Evolutionary conservation across 768 basidiomycete species (phyloP).

Genomic region (Tremella yokohamensis): DNA sequence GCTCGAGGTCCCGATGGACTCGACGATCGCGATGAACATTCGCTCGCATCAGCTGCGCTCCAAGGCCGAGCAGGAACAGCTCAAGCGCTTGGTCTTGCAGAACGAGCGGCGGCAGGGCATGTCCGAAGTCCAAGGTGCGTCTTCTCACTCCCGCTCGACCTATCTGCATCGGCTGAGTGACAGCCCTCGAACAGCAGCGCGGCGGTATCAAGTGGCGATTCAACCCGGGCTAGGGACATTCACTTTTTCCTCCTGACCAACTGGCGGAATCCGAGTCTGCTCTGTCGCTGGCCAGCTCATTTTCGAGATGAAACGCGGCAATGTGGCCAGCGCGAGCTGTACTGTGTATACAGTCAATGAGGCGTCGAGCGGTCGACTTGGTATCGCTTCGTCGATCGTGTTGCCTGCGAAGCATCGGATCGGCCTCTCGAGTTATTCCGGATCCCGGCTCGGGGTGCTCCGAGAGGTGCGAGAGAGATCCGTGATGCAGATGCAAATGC

Average conservation of each 20-base stretch:
- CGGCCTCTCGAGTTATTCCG: too few relatives aligned
- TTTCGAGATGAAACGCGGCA: too few relatives aligned
- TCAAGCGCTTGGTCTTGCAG: slow-evolving; percentile 73
- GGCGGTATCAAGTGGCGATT: background rate
- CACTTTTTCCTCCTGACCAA: too few relatives aligned
- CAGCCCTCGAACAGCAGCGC: slow-evolving; percentile 31
- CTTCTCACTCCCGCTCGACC: background rate
- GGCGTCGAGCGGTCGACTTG: too few relatives aligned
- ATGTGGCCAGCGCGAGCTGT: too few relatives aligned
- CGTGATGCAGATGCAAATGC: background rate
- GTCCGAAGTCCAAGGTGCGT: slow-evolving; percentile 40
- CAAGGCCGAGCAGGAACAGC: slow-evolving; percentile 91
- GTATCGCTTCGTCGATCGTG: too few relatives aligned
- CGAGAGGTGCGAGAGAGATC: background rate
- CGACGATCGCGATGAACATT: slow-evolving; percentile 84
- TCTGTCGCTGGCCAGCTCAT: too few relatives aligned
- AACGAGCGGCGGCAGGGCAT: slow-evolving; percentile 50
- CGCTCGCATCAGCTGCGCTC: slow-evolving; percentile 87
- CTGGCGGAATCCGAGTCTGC: too few relatives aligned
- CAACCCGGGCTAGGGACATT: too few relatives aligned
- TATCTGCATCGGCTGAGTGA: background rate
- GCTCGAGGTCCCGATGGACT: slow-evolving; percentile 80
- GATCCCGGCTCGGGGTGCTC: background rate
- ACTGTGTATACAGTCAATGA: too few relatives aligned
- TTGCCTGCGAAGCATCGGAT: too few relatives aligned